Percentiles rank a stretch among this genome's conserved stretches.
These are phyloP conservation scores for Zoysia matrella DNA, from an alignment of 202 grass and related monocot species.

Conservation along the genomic window DNA sequence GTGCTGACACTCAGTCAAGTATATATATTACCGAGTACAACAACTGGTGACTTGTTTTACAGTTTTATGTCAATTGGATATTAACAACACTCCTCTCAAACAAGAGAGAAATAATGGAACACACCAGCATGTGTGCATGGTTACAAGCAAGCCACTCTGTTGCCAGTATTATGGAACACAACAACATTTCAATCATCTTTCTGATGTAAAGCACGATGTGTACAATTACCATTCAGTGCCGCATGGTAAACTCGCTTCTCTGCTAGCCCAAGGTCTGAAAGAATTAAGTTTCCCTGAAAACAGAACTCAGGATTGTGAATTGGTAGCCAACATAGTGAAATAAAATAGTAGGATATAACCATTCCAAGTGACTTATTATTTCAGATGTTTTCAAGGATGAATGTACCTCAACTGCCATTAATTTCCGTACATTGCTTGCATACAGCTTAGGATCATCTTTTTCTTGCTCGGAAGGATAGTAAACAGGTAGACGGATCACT, in stretches of 20 bases:
- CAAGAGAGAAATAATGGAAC: constrained; percentile 35
- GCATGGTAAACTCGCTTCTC: constrained; percentile 93
- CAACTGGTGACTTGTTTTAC: constrained; percentile 38
- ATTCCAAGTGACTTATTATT: neutral
- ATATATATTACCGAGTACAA: constrained; percentile 16
- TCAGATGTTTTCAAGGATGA: neutral
- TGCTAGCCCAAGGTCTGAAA: constrained; percentile 86
- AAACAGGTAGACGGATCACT: constrained; percentile 78
- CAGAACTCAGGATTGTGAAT: constrained; percentile 12
- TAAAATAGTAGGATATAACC: neutral
- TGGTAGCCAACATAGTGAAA: constrained; percentile 5
- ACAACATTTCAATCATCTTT: constrained; percentile 84
- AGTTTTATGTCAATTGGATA: constrained; percentile 22
- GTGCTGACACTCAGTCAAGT: constrained; percentile 1
- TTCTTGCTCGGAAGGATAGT: constrained; percentile 86
- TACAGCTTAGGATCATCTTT: constrained; percentile 86
- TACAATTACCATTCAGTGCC: constrained; percentile 93
- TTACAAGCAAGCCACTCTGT: constrained; percentile 56
- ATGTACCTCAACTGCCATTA: constrained; percentile 86
- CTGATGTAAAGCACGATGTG: constrained; percentile 83
- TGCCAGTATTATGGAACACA: constrained; percentile 22
- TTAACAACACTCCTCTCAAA: constrained; percentile 28
- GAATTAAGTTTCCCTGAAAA: constrained; percentile 72
- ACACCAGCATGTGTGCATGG: constrained; percentile 14
- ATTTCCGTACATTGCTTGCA: constrained; percentile 77